phyloP scores from a whole-genome alignment of 225 moss, liverwort and hornwort genomes.

The Polytrichum formosum region DNA sequence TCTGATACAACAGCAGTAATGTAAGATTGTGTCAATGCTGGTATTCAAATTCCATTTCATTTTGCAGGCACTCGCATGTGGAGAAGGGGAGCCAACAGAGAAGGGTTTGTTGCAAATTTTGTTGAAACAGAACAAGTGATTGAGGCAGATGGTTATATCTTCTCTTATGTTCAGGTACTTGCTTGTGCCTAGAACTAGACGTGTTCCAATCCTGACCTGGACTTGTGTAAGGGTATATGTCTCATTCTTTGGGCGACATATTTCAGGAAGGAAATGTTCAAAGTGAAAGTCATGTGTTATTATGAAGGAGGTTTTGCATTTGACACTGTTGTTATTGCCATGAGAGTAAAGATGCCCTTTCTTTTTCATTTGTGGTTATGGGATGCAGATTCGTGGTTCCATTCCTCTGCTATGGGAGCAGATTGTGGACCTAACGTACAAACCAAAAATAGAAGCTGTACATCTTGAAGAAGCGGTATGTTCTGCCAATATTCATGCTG shows the following conservation, averaged over 20 bases:
- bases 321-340: too few species aligned
- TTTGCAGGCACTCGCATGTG: conserved; percentile 77
- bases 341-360: too few species aligned
- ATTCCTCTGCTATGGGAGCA: conserved; percentile 85
- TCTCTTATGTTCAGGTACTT: conserved; percentile 67
- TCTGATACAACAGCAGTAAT: too few species aligned
- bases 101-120: conserved; percentile 79
- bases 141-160: conserved; percentile 45
- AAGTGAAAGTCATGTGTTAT: too few species aligned
- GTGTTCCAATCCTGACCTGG: too few species aligned
- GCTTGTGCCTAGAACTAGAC: not conserved
- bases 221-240: too few species aligned
- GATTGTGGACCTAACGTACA: conserved; percentile 78
- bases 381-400: conserved; percentile 60
- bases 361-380: not conserved
- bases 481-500: not conserved
- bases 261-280: too few species aligned
- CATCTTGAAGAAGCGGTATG: conserved; percentile 56
- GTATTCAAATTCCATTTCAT: not conserved
- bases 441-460: conserved; percentile 47
- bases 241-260: too few species aligned
- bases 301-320: too few species aligned
- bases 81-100: conserved; percentile 72
- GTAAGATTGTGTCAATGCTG: too few species aligned
- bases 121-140: conserved; percentile 81